Percentiles rank a stretch among this genome's conserved stretches.
Evolutionary conservation across 2,329 filamentous ascomycete genomes (phyloP).

Genomic region (Colletotrichum viniferum): DNA sequence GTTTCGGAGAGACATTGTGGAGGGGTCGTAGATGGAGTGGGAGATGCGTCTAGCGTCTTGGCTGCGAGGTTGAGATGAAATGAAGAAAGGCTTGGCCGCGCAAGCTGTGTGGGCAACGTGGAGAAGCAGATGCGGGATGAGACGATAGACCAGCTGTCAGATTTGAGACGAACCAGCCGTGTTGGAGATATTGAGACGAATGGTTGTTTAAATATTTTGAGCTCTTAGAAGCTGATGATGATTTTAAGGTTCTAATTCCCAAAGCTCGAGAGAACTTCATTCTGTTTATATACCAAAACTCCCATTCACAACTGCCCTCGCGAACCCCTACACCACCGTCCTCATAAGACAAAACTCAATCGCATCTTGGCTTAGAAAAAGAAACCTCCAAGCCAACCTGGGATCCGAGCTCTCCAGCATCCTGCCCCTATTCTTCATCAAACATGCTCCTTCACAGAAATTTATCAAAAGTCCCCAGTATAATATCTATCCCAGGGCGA

Average conservation of each 20-base stretch:
- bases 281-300: neutral
- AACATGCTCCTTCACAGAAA: neutral
- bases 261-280: neutral
- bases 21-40: neutral
- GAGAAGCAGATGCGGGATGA: neutral
- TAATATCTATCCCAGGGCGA: conserved; percentile 1
- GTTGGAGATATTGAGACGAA: neutral
- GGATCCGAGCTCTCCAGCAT: neutral
- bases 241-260: neutral
- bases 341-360: neutral
- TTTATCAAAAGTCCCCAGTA: neutral
- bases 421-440: neutral
- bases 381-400: neutral
- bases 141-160: conserved; percentile 12
- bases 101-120: neutral
- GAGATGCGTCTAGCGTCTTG: neutral
- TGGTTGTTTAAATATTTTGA: neutral
- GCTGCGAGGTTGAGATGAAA: neutral
- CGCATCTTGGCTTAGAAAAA: neutral
- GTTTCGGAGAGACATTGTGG: conserved; percentile 9
- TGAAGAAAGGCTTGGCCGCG: neutral
- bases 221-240: conserved; percentile 1
- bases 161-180: conserved; percentile 1
- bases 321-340: neutral
- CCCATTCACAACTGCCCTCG: neutral